These are phyloP conservation scores for Nemania bipapillata DNA, from an alignment of 2,329 filamentous ascomycete species.

Conservation along the genomic window DNA sequence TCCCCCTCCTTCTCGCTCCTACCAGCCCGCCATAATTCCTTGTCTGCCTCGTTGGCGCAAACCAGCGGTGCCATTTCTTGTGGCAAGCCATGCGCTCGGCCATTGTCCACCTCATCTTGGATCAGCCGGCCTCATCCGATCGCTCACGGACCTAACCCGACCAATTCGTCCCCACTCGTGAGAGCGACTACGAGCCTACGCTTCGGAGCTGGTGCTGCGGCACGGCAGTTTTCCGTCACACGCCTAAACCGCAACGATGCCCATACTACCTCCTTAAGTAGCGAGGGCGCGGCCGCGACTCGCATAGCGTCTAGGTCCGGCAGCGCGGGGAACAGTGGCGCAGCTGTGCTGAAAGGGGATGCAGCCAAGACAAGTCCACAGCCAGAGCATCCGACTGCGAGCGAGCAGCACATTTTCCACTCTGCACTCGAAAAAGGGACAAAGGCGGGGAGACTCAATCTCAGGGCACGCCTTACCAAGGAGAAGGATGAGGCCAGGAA, in stretches of 20 bases:
- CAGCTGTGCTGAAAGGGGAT: background rate
- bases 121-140: background rate
- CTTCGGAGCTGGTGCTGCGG: conserved; percentile 20
- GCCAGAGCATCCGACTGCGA: conserved; percentile 43
- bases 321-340: background rate
- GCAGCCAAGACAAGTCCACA: background rate
- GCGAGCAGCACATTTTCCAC: conserved; percentile 70
- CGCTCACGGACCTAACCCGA: background rate
- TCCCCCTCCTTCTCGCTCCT: no score
- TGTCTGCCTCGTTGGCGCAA: conserved; percentile 20
- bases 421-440: conserved; percentile 83
- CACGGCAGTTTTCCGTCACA: conserved; percentile 41
- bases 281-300: conserved; percentile 7
- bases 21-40: conserved; percentile 27
- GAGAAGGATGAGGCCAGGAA: conserved; percentile 70
- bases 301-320: conserved; percentile 14
- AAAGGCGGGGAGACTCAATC: conserved; percentile 87
- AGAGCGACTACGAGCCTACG: conserved; percentile 10
- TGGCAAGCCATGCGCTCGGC: conserved; percentile 9
- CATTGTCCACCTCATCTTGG: conserved; percentile 19
- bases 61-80: conserved; percentile 18
- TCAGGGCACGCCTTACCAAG: conserved; percentile 87
- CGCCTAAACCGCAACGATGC: conserved; percentile 31
- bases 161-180: conserved; percentile 8
- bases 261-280: conserved; percentile 25